Evolutionary conservation across 129 eudicot species (phyloP).

Genomic region (Helianthus annuus): DNA sequence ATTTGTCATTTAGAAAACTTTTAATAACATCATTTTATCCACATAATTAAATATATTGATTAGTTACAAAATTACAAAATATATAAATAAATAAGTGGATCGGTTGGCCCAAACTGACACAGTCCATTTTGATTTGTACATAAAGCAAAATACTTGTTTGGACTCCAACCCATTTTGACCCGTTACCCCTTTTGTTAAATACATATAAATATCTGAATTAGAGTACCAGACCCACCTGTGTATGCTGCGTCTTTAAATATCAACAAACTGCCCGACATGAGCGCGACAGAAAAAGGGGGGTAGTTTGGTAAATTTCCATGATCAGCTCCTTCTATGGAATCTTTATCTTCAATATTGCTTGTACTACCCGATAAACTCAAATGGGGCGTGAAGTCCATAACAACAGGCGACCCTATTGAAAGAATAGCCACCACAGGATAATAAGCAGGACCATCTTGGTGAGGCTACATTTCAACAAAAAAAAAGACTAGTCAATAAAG

Average conservation of each 20-base stretch:
- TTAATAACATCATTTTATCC: neutral
- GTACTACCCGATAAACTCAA: constrained; percentile 30
- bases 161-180: neutral
- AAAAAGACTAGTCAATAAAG: constrained; percentile 8
- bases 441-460: constrained; percentile 99
- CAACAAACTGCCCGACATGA: constrained; percentile 88
- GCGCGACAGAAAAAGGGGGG: constrained; percentile 62
- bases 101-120: too few species aligned
- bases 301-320: constrained; percentile 26
- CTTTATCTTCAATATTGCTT: constrained; percentile 25
- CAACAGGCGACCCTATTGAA: constrained; percentile 86
- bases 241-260: constrained; percentile 85
- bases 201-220: neutral
- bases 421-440: constrained; percentile 92
- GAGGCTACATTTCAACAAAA: constrained; percentile 62
- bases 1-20: neutral
- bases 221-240: constrained; percentile 51
- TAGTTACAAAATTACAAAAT: neutral
- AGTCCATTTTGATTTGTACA: neutral
- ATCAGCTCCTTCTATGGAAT: constrained; percentile 18
- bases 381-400: constrained; percentile 93
- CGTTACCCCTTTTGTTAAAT: neutral
- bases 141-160: neutral
- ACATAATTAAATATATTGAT: neutral
- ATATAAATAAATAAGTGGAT: neutral